phyloP scores from a whole-genome alignment of 805 yeast genomes.

The Scheffersomyces lignosus region DNA sequence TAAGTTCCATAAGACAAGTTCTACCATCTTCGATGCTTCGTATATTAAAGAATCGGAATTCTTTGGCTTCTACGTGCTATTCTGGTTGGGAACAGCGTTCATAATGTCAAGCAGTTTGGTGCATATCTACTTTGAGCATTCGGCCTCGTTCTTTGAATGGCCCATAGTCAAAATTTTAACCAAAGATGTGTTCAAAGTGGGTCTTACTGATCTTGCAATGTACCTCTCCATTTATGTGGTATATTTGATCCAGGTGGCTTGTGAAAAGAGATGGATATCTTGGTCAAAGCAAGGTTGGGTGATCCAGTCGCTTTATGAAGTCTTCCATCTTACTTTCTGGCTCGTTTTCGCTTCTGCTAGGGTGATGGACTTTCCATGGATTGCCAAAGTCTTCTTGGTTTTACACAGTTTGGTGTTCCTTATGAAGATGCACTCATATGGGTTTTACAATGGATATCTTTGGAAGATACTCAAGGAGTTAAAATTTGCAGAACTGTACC shows the following conservation, averaged over 20 bases:
- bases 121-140: conserved; percentile 47
- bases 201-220: conserved; percentile 71
- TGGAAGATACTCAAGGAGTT: conserved; percentile 65
- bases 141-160: conserved; percentile 48
- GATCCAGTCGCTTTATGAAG: conserved; percentile 57
- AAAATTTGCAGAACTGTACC: conserved; percentile 43
- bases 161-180: conserved; percentile 59
- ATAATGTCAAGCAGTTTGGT: conserved; percentile 53
- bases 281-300: conserved; percentile 73
- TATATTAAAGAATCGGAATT: conserved; percentile 49
- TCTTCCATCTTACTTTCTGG: conserved; percentile 47
- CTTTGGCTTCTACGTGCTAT: conserved; percentile 78
- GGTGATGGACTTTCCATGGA: conserved; percentile 72
- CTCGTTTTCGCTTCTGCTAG: conserved; percentile 57
- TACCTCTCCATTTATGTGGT: conserved; percentile 66
- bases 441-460: conserved; percentile 87
- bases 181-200: conserved; percentile 66
- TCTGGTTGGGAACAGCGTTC: conserved; percentile 69
- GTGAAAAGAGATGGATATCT: conserved; percentile 42
- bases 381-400: conserved; percentile 80
- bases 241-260: conserved; percentile 55
- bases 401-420: conserved; percentile 82
- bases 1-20: conserved; percentile 38
- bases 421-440: conserved; percentile 95
- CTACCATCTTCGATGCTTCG: conserved; percentile 56